Evolutionary conservation across 805 yeast genomes (phyloP), one percentile per base, ranked within the genome.

Genomic region (Kodamaea kaohsiungensis): DNA sequence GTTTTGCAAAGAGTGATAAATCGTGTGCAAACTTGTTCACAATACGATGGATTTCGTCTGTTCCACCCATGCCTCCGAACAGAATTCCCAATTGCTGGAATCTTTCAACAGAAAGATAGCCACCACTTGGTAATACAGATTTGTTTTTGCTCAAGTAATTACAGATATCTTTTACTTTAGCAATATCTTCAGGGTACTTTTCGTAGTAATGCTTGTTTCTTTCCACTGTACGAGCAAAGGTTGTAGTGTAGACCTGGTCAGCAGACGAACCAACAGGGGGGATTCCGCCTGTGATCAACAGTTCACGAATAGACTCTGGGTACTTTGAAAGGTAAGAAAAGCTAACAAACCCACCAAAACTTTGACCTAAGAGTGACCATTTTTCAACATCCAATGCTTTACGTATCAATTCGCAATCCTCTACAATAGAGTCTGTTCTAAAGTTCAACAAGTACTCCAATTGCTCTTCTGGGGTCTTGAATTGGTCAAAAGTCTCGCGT

Each of bases 321-420:
- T 66, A 77, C 53, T 69, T 68, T 2, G 85, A 80, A 16, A 80
- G 62, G 60, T 83, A 83, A 2, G 82, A 78, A 57, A 77, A 71
- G 17, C 74, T 65, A 58, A 82, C 75, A 57, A 81, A 83, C 0
- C 86, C 86, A 19, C 87, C 85, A 59, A 73, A 81, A 2, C 83
- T 78, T 60, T 82, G 86, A 8, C 87, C 88, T 37, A 79, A 61
- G 15, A 83, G 55, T 13, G 83, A 72, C 85, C 85, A 81, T 61
- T 78, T 78, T 13, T 55, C 59, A 12, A 60, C 59, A 1, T 70
- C 69, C 42, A 83, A 65, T 3, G 60, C 58, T 27, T 58, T 57
- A 46, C 87, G 66, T 33, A 83, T 76, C 7, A 54, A 40, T 56
- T 83, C 87, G 51, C 78, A 71, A 57, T 83, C 87, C 49, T 70